Base-by-base conservation (phyloP, 148 eudicot species). In the Pharnaceum exiguum region DNA sequence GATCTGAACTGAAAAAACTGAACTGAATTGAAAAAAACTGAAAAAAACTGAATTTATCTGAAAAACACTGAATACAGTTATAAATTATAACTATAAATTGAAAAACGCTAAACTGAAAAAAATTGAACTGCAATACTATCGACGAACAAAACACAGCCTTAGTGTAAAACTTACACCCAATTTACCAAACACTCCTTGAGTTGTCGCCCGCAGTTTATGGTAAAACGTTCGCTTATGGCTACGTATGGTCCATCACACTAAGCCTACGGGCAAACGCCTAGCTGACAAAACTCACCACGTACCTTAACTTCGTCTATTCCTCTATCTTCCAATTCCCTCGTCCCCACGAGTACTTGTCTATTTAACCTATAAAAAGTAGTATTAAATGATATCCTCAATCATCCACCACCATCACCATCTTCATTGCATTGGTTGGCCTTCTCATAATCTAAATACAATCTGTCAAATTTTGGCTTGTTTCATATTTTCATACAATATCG, bases 391-490 rank as follows among this genome's bases (percentile, higher is more conserved):
- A 23, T 23, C 12, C 7, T 28, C 44, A 67, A 50, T 49, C 11
- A 35, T 44, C 22, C 50, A 51, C 10, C 37, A 44, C 27, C 48
- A n/a, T 55, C 60, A 67, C 59, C 27, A 48, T 68, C 55, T 32
- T 38, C n/a, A 37, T 49, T 48, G 45, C 30, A 16, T 42, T 30
- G 27, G 19, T 27, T n/a, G 59, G 21, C 37, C 53, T 55, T 11
- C 25, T 12, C 19, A 25, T 63, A 21, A 43, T 35, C 29, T 48
- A 0, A 19, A 19, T 31, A 33, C 65, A 67, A 40, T 42, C 52
- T 59, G 66, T 68, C 60, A 50, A 28, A 19, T 58, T 59, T 67
- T 67, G 67, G 47, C 39, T 10, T 53, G 6, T 51, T 67, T 44
- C 46, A 8, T 43, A 23, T 18, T 60, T 32, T 60, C n/a, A n/a